Conservation (phyloP, 805 yeast species). For the Candida verbasci region DNA sequence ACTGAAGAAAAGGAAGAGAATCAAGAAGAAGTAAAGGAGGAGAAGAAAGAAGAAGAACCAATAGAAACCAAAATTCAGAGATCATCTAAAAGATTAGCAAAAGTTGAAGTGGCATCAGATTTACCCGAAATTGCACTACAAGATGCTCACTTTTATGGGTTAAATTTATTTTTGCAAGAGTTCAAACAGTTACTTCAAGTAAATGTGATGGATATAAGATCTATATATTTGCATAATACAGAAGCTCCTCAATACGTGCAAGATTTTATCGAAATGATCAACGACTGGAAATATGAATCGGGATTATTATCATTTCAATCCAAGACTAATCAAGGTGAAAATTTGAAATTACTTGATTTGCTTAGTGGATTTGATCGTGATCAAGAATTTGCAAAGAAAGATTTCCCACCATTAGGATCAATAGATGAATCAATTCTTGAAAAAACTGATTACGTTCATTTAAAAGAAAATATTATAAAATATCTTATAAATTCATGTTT, state of each 20-base stretch:
- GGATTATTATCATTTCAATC: constrained; percentile 1
- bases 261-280: constrained; percentile 22
- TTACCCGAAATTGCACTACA: constrained; percentile 19
- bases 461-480: constrained; percentile 21
- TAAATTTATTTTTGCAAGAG: constrained; percentile 19
- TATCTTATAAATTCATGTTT: constrained; percentile 24
- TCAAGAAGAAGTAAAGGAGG: constrained; percentile 4
- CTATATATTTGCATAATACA: constrained; percentile 12
- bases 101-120: constrained; percentile 15
- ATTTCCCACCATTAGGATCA: background rate
- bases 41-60: constrained; percentile 12
- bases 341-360: constrained; percentile 30
- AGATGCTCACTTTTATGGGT: constrained; percentile 22
- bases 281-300: constrained; percentile 21
- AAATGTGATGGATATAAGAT: constrained; percentile 9
- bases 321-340: constrained; percentile 22
- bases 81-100: constrained; percentile 29
- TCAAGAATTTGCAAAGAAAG: background rate
- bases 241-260: constrained; percentile 11
- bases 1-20: constrained; percentile 6
- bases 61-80: constrained; percentile 31
- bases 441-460: constrained; percentile 13
- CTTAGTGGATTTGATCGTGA: constrained; percentile 26
- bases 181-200: constrained; percentile 13
- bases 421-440: constrained; percentile 1